A percentile compares a stretch with the other conserved stretches of the same genome.
Conservation (phyloP, 108 stramenopile species). For the Nannochloropsis oceanica region DNA sequence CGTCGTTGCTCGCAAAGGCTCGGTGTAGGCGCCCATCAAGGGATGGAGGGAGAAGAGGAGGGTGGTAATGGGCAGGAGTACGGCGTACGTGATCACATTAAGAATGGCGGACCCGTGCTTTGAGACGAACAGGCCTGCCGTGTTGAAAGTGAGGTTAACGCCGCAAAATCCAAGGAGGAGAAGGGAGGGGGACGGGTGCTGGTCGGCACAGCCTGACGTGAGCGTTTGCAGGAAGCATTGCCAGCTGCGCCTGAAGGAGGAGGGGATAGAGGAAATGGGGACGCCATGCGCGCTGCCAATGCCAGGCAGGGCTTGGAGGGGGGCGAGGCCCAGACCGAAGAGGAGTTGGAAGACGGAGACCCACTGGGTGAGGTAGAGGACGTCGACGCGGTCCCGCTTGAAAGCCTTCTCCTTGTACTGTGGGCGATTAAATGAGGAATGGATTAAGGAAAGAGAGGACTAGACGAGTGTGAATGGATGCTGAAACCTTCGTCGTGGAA, state of each 20-base stretch:
- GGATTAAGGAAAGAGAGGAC: not conserved
- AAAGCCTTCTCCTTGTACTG: conserved; percentile 15
- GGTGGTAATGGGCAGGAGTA: conserved; percentile 2
- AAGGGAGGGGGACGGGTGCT: not conserved
- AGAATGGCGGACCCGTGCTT: conserved; percentile 5
- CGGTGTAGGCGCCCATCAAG: not conserved
- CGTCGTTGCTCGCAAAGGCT: not conserved
- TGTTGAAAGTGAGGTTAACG: conserved; percentile 6
- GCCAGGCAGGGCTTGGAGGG: not conserved
- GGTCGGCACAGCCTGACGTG: not conserved
- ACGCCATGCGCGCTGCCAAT: not conserved
- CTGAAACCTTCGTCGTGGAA: too few relatives aligned
- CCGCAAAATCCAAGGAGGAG: not conserved
- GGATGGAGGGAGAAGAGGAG: not conserved
- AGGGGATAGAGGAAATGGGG: not conserved
- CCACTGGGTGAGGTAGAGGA: conserved; percentile 12
- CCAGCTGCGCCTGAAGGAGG: not conserved
- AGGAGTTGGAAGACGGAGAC: conserved; percentile 11
- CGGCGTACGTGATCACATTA: conserved; percentile 2
- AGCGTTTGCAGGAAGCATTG: not conserved
- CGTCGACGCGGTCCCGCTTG: not conserved
- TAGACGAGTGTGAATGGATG: too few relatives aligned
- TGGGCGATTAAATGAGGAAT: not conserved
- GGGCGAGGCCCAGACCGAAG: not conserved
- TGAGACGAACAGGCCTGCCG: not conserved